Conservation (phyloP, 2,329 filamentous ascomycete species). For the Beauveria asiatica region DNA sequence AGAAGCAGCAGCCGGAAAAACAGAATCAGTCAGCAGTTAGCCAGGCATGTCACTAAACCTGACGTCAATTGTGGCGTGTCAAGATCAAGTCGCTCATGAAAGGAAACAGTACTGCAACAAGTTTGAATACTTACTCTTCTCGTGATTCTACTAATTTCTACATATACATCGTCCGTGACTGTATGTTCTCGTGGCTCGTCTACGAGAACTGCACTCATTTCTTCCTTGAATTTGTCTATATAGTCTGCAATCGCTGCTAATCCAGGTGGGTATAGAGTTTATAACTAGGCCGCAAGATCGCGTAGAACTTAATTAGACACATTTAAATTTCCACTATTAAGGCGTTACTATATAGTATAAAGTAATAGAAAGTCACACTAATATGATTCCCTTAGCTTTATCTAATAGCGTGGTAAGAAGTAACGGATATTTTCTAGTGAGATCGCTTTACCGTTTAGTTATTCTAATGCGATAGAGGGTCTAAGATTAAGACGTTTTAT, state of each 20-base stretch:
- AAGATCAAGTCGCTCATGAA: too few species aligned
- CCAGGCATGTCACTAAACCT: too few species aligned
- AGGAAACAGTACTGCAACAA: too few species aligned
- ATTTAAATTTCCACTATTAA: not conserved
- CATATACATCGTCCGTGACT: not conserved
- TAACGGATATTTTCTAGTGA: not conserved
- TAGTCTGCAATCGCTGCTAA: not conserved
- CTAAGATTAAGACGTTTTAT: not conserved
- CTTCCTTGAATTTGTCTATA: not conserved
- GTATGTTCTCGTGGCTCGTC: not conserved
- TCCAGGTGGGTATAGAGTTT: not conserved
- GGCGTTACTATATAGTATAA: not conserved
- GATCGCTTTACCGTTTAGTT: not conserved
- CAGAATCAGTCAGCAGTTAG: too few species aligned
- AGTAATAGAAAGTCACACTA: not conserved
- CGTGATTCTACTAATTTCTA: too few species aligned
- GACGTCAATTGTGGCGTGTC: too few species aligned
- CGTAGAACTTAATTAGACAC: not conserved
- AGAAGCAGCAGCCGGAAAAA: too few species aligned
- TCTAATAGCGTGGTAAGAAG: not conserved
- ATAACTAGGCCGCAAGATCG: not conserved
- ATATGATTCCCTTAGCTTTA: not conserved
- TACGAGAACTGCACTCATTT: not conserved
- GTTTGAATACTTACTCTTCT: too few species aligned
- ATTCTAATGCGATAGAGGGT: not conserved